These are phyloP conservation scores for Vinca major DNA, from an alignment of 305 asterid genomes.

Conservation along the genomic window DNA sequence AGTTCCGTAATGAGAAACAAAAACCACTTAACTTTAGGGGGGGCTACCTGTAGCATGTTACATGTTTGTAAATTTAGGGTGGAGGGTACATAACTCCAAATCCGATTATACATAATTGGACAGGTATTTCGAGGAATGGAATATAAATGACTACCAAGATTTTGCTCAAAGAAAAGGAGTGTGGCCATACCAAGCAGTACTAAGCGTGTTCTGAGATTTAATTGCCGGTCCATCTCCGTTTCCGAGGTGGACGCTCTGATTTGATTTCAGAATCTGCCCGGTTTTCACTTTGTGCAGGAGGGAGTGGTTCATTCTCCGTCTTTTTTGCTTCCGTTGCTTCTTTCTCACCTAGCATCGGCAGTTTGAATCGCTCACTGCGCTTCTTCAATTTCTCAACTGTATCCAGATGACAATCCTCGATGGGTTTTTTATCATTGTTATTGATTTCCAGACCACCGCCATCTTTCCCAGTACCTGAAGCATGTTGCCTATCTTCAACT, in stretches of 20 bases:
- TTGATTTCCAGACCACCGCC: slow-evolving; percentile 24
- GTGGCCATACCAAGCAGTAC: slow-evolving; percentile 6
- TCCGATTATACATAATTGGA: not conserved
- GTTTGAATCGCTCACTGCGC: slow-evolving; percentile 88
- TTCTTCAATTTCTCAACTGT: slow-evolving; percentile 83
- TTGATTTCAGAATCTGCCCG: slow-evolving; percentile 53
- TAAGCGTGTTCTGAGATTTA: slow-evolving; percentile 8
- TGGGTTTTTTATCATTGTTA: slow-evolving; percentile 26
- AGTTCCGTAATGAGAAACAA: not conserved
- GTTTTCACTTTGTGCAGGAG: slow-evolving; percentile 38
- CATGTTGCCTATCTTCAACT: slow-evolving; percentile 33
- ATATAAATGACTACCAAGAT: not conserved
- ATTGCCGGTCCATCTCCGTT: slow-evolving; percentile 79
- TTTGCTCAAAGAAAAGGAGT: slow-evolving; percentile 4
- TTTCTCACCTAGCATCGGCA: slow-evolving; percentile 71
- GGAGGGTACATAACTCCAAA: slow-evolving; percentile 3
- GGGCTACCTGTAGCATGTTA: slow-evolving; percentile 10
- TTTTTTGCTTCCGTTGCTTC: slow-evolving; percentile 39
- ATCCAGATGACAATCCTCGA: slow-evolving; percentile 69
- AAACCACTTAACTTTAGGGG: not conserved
- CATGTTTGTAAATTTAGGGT: not conserved
- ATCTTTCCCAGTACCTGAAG: slow-evolving; percentile 37
- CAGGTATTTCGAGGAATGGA: not conserved
- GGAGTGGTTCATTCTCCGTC: slow-evolving; percentile 43
- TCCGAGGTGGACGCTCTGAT: slow-evolving; percentile 88